Base-by-base conservation (phyloP, 106 monocot species). In the Iris macrosiphon region DNA sequence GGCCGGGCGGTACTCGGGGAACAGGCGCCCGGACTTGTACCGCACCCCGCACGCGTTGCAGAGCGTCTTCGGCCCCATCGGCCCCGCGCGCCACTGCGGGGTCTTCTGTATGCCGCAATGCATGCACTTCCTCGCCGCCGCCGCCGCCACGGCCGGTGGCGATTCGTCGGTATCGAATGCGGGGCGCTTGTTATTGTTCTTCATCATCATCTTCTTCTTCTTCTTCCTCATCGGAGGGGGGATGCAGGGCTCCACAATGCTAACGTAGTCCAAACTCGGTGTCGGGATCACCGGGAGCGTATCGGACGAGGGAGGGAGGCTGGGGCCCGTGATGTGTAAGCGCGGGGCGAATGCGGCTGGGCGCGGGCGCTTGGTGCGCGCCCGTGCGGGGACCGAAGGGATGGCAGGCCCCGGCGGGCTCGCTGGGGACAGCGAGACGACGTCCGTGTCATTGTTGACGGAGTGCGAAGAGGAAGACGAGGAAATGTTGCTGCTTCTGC, bases 1-100 rank as follows among this genome's bases (percentile, higher is more conserved):
- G 14, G 79, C 79, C 0, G 85, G 85, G 1, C 85, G 74, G 32
- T 88, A 88, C 65, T 88, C 87, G 23, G 83, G 78, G 35, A 74
- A 41, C 14, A 83, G 62, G 2, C 83, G 65, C 7, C 76, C 76
- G 1, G 70, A 65, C 45, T 70, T 76, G 53, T 43, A 76, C 1
- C 76, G 33, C 16, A 76, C 76, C 13, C 76, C 76, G 32, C 76
- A 76, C 0, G 76, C 76, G 35, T 76, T 76, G 64, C 75, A 62
- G 27, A 83, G 78, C 40, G 84, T 75, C 49, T 75, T 84, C 6
- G 82, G 82, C 9, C 78, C 83, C 27, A 47, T 61, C 32, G 83
- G 78, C 32, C 83, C 83, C 1, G 78, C 70, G 34, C 83, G 31
- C 78, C 83, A 78, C 66, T 83, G 83, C 41, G 83, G 77, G 14